Percentiles rank a stretch among this genome's conserved stretches.
phyloP scores from a whole-genome alignment of 2,329 filamentous ascomycete species.

The Blastomyces gilchristii region DNA sequence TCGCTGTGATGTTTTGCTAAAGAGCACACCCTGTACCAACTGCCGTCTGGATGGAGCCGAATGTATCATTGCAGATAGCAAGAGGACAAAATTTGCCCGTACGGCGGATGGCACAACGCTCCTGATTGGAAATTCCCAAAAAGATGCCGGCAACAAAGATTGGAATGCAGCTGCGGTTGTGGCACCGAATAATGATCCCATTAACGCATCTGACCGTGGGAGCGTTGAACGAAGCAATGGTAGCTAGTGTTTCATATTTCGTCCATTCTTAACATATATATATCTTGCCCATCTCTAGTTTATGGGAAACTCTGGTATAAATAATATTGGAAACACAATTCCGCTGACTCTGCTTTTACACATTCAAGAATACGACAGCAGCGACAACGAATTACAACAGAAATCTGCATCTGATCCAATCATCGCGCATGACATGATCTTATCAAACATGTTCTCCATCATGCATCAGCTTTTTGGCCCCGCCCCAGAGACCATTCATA shows the following conservation, averaged over 20 bases:
- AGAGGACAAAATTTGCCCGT: constrained; percentile 47
- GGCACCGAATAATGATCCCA: neutral
- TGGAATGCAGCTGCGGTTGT: constrained; percentile 15
- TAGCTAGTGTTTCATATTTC: constrained; percentile 24
- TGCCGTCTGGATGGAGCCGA: constrained; percentile 21
- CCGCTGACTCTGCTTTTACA: neutral
- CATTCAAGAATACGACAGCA: neutral
- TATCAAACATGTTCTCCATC: constrained; percentile 27
- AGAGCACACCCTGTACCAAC: constrained; percentile 30
- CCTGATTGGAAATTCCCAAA: constrained; percentile 8
- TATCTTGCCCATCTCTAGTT: constrained; percentile 21
- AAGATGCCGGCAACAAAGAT: constrained; percentile 23
- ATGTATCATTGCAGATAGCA: constrained; percentile 19
- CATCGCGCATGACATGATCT: neutral
- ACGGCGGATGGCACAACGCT: constrained; percentile 4
- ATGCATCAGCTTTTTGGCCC: constrained; percentile 28
- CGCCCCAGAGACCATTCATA: constrained; percentile 39
- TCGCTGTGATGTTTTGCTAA: constrained; percentile 42
- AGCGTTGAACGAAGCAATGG: constrained; percentile 23
- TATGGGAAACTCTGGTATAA: neutral
- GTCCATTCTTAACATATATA: neutral
- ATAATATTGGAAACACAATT: neutral
- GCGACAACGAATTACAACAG: neutral
- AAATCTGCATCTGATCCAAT: neutral
- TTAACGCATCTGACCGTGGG: neutral